Conservation (phyloP, 2,329 filamentous ascomycete genomes). For the Phyllachora maydis region DNA sequence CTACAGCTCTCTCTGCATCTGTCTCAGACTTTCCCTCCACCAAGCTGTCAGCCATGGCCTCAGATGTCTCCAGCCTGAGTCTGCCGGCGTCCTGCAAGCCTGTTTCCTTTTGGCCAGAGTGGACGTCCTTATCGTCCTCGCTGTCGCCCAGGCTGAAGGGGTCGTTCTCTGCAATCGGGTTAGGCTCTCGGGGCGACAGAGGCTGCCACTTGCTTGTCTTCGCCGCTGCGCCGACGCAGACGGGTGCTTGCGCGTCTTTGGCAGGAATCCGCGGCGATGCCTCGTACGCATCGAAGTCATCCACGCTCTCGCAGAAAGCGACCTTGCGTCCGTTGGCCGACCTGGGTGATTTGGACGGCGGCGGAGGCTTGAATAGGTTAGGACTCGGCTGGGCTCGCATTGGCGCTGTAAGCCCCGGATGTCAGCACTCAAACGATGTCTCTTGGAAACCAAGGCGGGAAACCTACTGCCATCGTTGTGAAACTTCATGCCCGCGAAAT, state of each 20-base stretch:
- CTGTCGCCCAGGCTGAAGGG: conserved; percentile 93
- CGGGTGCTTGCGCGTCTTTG: conserved; percentile 23
- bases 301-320: conserved; percentile 40
- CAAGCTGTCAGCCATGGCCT: conserved; percentile 35
- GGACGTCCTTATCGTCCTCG: conserved; percentile 72
- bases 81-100: conserved; percentile 39
- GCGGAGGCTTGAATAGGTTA: conserved; percentile 55
- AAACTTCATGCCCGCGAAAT: conserved; percentile 57
- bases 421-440: no score
- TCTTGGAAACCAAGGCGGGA: neutral
- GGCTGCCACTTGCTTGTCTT: conserved; percentile 96
- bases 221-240: no score
- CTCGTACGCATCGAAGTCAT: conserved; percentile 67
- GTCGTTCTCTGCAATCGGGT: conserved; percentile 74
- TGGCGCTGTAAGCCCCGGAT: conserved; percentile 17
- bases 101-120: conserved; percentile 39
- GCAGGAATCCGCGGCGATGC: conserved; percentile 33
- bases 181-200: conserved; percentile 65
- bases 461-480: conserved; percentile 39
- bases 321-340: conserved; percentile 27
- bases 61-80: conserved; percentile 43
- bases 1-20: conserved; percentile 3
- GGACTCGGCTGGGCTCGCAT: no score
- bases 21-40: conserved; percentile 21
- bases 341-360: conserved; percentile 28